Base-by-base conservation (phyloP, 352 stramenopile species). In the Globisporangium parvum region DNA sequence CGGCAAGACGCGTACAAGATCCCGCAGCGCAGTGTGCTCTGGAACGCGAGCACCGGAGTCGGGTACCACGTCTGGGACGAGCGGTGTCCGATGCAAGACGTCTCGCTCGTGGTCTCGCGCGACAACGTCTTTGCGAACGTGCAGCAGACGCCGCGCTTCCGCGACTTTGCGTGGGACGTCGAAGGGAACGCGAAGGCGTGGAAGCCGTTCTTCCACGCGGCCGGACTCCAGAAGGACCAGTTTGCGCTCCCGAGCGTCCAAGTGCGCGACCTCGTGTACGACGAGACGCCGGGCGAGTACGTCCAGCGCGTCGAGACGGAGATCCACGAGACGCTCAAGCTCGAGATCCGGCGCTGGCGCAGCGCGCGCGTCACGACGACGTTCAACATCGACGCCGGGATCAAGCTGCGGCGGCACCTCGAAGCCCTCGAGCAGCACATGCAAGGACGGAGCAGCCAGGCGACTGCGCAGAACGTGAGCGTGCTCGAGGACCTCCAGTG, bases 71-170 rank as follows among this genome's bases (percentile, higher is more conserved):
- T 82, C 51, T 64, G 68, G 28, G 91, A 96, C 59, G 70, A 82
- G 9, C 71, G 78, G n/a, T 96, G 83, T 45, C 90, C 93, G 20
- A 67, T 98, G 48, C 63, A 81, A 8, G 79, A 96, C 47, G 75
- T 98, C 8, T 85, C 75, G 21, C 77, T 93, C 46, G 73, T 96
- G n/a, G 76, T 95, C 0, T 95, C 78, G n/a, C 79, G 63, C 44
- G 73, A 90, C 47, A 98, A 98, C 53, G 65, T 97, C 8, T 98
- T 85, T 51, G 91, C 85, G 26, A 98, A 98, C 57, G 53, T 96
- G 3, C 80, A 97, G 44, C 66, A 67, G 23, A 46, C 74, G 0
- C 65, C 65, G 17, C 70, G 53, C 3, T 69, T 80, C 21, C 73
- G 67, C 33, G 62, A 91, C 6, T 60, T 97, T 42, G 73, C 76